Percentiles rank a stretch among this genome's conserved stretches.
phyloP scores from a whole-genome alignment of 305 asterid species.

The Plantago rigida region DNA sequence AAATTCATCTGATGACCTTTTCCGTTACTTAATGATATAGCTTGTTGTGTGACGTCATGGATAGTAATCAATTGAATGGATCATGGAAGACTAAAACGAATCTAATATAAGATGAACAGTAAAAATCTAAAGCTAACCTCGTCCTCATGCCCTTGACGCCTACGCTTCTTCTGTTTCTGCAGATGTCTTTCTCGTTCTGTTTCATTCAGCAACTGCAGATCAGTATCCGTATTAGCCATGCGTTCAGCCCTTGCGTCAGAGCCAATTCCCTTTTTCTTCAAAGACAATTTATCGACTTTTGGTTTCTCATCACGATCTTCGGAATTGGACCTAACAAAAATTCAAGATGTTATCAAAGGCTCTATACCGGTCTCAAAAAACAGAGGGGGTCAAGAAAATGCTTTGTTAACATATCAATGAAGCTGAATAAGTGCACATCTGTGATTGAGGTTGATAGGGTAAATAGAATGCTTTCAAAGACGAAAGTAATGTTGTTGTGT shows the following conservation, averaged over 20 bases:
- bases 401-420: constrained; percentile 2
- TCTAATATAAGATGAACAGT: constrained; percentile 2
- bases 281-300: constrained; percentile 57
- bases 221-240: constrained; percentile 70
- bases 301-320: constrained; percentile 50
- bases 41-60: neutral
- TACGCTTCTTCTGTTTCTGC: constrained; percentile 77
- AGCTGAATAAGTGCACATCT: constrained; percentile 2
- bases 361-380: constrained; percentile 12
- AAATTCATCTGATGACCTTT: neutral
- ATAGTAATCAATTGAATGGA: constrained; percentile 14
- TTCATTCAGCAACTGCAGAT: constrained; percentile 73
- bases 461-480: neutral
- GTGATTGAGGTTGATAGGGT: neutral
- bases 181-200: constrained; percentile 76
- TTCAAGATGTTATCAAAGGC: constrained; percentile 9
- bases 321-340: constrained; percentile 41
- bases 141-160: constrained; percentile 92
- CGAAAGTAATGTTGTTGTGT: neutral
- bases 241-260: constrained; percentile 85
- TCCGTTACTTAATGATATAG: constrained; percentile 16
- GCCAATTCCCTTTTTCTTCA: constrained; percentile 86
- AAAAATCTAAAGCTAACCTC: constrained; percentile 43
- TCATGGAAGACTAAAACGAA: neutral
- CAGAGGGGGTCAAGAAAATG: neutral